Evolutionary conservation across 2,329 filamentous ascomycete species (phyloP).

Genomic region (Davidsoniella eucalypti): DNA sequence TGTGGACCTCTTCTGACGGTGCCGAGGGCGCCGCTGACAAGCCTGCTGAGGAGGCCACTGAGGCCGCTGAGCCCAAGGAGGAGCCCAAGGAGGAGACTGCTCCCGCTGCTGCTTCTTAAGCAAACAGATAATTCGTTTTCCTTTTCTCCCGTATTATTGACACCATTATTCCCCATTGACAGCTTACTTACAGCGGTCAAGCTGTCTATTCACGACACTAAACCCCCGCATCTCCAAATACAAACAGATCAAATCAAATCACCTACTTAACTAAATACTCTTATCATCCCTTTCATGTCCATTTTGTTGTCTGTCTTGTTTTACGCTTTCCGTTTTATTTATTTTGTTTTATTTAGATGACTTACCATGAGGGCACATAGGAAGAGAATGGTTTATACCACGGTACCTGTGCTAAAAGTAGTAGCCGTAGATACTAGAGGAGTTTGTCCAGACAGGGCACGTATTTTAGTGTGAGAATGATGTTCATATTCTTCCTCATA

Average conservation of each 20-base stretch:
- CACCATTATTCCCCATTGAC: not conserved
- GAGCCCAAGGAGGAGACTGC: slow-evolving; percentile 31
- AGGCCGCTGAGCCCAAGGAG: slow-evolving; percentile 30
- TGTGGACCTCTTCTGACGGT: slow-evolving; percentile 91
- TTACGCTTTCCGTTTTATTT: not conserved
- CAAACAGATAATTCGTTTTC: not conserved
- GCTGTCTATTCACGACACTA: not conserved
- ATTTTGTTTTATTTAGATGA: not conserved
- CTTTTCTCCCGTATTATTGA: not conserved
- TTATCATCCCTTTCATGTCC: not conserved
- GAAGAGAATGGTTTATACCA: too few relatives aligned
- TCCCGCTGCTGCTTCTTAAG: slow-evolving; percentile 20
- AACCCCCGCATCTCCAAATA: slow-evolving; percentile 6
- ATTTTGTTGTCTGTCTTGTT: not conserved
- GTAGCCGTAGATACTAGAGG: too few relatives aligned
- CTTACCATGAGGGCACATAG: too few relatives aligned
- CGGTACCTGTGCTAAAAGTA: too few relatives aligned
- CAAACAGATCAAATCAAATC: slow-evolving; percentile 11
- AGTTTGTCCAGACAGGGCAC: too few relatives aligned
- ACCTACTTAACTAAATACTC: not conserved
- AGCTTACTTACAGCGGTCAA: not conserved
- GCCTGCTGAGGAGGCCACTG: slow-evolving; percentile 41
- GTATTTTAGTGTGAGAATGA: too few relatives aligned
- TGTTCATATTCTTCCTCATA: too few relatives aligned
- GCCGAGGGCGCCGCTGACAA: slow-evolving; percentile 55